Conservation (phyloP, 306 rosid species). For the Pterocarpus macrocarpus region DNA sequence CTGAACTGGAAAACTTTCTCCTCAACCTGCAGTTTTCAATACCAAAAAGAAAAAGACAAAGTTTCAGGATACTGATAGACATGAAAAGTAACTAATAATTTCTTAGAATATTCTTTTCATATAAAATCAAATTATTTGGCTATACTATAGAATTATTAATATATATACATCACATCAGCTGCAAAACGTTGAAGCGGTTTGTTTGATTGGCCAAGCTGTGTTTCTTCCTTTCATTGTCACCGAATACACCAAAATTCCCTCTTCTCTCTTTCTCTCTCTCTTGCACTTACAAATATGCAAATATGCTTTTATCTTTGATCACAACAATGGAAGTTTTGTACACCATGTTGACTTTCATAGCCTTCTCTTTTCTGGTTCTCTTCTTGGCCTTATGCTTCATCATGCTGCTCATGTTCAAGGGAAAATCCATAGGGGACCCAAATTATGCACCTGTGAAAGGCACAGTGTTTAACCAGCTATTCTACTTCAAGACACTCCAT, state of each 20-base stretch:
- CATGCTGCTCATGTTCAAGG: slow-evolving; percentile 31
- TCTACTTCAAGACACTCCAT: slow-evolving; percentile 59
- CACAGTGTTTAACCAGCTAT: slow-evolving; percentile 57
- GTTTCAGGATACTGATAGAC: neutral
- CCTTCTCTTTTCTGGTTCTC: slow-evolving; percentile 40
- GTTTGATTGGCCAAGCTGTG: no score
- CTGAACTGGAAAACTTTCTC: no score
- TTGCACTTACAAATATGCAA: no score
- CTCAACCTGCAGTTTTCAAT: no score
- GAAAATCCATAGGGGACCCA: slow-evolving; percentile 65
- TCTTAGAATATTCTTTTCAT: no score
- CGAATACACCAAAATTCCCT: neutral
- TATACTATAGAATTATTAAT: no score
- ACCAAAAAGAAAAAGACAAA: neutral
- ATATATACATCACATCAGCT: no score
- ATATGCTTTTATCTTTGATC: neutral
- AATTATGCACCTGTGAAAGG: slow-evolving; percentile 73
- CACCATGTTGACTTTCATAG: slow-evolving; percentile 48
- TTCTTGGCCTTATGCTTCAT: slow-evolving; percentile 48
- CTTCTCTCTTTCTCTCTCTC: neutral
- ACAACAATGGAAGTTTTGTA: slow-evolving; percentile 53
- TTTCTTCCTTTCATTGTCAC: no score
- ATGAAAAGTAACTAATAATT: no score
- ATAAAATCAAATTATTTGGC: no score
- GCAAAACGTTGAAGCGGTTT: neutral